Evolutionary conservation across 257 asterid species (phyloP).

Genomic region (Nicotiana knightiana): DNA sequence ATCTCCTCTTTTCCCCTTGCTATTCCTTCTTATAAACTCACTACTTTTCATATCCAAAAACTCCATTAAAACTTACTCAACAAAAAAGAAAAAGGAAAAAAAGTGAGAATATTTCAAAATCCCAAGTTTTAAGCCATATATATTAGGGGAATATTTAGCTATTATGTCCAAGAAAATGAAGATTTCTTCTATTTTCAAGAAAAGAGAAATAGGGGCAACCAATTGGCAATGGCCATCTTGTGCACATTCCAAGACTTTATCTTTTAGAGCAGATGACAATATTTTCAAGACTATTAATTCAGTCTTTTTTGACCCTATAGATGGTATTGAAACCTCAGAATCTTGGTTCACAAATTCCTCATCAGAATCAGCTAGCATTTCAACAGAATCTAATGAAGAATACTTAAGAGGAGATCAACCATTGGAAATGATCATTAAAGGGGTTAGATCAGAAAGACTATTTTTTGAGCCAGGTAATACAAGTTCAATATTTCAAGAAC

Average conservation of each 20-base stretch:
- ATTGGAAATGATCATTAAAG: constrained; percentile 47
- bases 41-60: not conserved
- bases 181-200: constrained; percentile 13
- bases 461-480: constrained; percentile 69
- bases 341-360: constrained; percentile 44
- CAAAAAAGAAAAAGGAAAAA: not conserved
- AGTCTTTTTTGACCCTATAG: constrained; percentile 40
- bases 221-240: constrained; percentile 17
- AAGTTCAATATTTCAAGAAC: constrained; percentile 29
- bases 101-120: not conserved
- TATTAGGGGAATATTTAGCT: not conserved
- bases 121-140: not conserved
- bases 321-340: constrained; percentile 30
- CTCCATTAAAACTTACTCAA: not conserved
- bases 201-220: constrained; percentile 1
- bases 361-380: constrained; percentile 20
- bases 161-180: constrained; percentile 13
- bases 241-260: constrained; percentile 17
- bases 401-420: constrained; percentile 11
- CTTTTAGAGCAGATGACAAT: constrained; percentile 13
- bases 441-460: constrained; percentile 53
- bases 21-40: not conserved
- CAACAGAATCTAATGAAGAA: constrained; percentile 6
- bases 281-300: constrained; percentile 48
- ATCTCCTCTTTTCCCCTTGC: not conserved